Evolutionary conservation across 345 rosid genomes (phyloP).

Genomic region (sweet orange (Citrus sinensis)): DVS_A1.0 CM039162.1:25712001-25712500

Average conservation of each 20-base stretch:
- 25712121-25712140: too few relatives aligned
- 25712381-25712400: not conserved
- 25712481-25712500: not conserved
- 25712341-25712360: slow-evolving; percentile 10
- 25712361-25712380: not conserved
- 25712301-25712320: slow-evolving; percentile 23
- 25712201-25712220: too few relatives aligned
- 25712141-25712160: slow-evolving; percentile 8
- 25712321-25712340: not conserved
- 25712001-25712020: too few relatives aligned
- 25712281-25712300: slow-evolving; percentile 30
- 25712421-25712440: too few relatives aligned
- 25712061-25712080: too few relatives aligned
- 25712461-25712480: slow-evolving; percentile 9
- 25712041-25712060: too few relatives aligned
- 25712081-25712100: too few relatives aligned
- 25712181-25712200: too few relatives aligned
- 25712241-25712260: not conserved
- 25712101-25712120: too few relatives aligned
- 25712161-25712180: not conserved
- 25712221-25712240: not conserved
- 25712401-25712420: not conserved
- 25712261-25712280: slow-evolving; percentile 9
- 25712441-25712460: not conserved
- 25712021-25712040: too few relatives aligned